Percentiles rank a stretch among this genome's conserved stretches.
Evolutionary conservation across 768 basidiomycete genomes (phyloP).

Genomic region (Trametes punicea): DNA sequence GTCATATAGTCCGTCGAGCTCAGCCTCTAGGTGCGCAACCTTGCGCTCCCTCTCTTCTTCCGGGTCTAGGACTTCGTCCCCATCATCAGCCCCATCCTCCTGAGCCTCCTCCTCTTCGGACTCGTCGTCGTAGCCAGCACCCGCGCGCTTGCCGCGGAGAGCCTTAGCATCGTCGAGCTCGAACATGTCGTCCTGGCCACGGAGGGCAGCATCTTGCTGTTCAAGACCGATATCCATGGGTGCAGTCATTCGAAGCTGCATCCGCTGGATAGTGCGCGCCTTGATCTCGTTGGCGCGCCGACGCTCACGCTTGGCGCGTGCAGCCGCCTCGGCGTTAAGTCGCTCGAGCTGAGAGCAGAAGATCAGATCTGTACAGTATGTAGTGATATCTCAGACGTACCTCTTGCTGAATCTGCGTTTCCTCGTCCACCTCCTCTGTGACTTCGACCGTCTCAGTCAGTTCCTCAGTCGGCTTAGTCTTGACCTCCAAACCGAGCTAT

Average conservation of each 20-base stretch:
- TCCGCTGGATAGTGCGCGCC: constrained; percentile 82
- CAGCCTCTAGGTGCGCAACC: constrained; percentile 67
- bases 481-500: constrained; percentile 83
- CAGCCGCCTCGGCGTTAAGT: constrained; percentile 70
- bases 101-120: constrained; percentile 40
- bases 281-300: constrained; percentile 87
- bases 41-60: constrained; percentile 71
- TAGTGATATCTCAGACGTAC: constrained; percentile 38
- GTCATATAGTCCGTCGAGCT: constrained; percentile 87
- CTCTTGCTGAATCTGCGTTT: constrained; percentile 87
- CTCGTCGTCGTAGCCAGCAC: constrained; percentile 43
- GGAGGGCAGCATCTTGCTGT: constrained; percentile 68
- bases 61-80: constrained; percentile 42
- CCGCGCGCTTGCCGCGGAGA: constrained; percentile 38
- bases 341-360: constrained; percentile 65
- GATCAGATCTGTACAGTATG: neutral
- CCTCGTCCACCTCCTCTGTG: constrained; percentile 74
- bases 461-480: constrained; percentile 70
- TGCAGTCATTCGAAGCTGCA: constrained; percentile 97
- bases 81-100: constrained; percentile 40
- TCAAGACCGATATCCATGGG: constrained; percentile 95
- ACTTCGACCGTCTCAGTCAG: constrained; percentile 68
- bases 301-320: constrained; percentile 74
- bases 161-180: constrained; percentile 63
- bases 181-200: constrained; percentile 85